Percentiles rank a stretch among this genome's conserved stretches.
Evolutionary conservation across 345 rosid species (phyloP).

Genomic region (Camelina laxa): DNA sequence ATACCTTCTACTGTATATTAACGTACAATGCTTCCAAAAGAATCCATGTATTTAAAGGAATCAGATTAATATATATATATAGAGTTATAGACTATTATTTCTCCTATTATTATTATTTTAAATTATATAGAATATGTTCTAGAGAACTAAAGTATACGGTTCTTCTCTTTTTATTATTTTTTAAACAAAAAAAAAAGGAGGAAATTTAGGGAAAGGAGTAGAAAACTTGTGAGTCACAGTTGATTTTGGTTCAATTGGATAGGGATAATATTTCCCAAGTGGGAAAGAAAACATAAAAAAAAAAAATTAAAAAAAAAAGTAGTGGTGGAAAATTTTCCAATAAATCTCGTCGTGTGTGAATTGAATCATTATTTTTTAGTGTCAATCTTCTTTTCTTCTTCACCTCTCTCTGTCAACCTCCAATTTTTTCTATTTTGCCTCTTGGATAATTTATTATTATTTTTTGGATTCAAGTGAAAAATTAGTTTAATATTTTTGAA

Average conservation of each 20-base stretch:
- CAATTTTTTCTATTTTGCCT: constrained; percentile 4
- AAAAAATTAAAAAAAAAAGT: constrained; percentile 14
- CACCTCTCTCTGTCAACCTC: constrained; percentile 29
- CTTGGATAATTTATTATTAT: neutral
- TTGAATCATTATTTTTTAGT: constrained; percentile 35
- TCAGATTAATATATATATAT: neutral
- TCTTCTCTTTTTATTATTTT: constrained; percentile 1
- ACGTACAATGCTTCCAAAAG: neutral
- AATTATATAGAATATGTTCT: constrained; percentile 24
- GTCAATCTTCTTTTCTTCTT: constrained; percentile 30
- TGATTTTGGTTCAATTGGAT: constrained; percentile 39
- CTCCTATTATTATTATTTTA: too few species aligned
- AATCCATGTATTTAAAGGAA: neutral
- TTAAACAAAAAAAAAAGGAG: neutral
- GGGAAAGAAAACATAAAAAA: neutral
- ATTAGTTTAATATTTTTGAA: neutral
- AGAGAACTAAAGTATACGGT: constrained; percentile 29
- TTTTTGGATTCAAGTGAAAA: neutral
- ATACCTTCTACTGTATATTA: too few species aligned
- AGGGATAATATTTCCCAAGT: constrained; percentile 38
- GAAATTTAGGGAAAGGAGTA: constrained; percentile 25
- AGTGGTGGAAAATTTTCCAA: constrained; percentile 38
- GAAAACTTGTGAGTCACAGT: constrained; percentile 43
- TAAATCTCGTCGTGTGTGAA: constrained; percentile 40
- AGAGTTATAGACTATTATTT: too few species aligned